Conservation (phyloP, 306 rosid genomes). For the Elaeagnus macrophylla region DNA sequence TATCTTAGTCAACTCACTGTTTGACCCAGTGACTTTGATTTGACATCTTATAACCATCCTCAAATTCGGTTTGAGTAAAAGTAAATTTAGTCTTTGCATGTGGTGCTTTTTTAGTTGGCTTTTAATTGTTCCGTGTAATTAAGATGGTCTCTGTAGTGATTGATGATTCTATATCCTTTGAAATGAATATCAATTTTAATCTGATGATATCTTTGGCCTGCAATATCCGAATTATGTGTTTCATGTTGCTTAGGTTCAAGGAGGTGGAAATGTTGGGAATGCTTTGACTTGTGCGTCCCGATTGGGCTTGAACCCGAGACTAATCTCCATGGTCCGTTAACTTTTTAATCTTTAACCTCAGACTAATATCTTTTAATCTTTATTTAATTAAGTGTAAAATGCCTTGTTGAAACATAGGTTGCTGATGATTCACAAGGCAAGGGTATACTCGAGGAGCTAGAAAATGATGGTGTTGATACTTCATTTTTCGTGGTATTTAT, state of each 20-base stretch:
- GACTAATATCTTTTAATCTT: not conserved
- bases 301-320: conserved; percentile 68
- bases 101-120: too few relatives aligned
- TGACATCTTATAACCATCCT: too few relatives aligned
- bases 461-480: conserved; percentile 72
- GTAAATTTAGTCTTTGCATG: too few relatives aligned
- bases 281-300: conserved; percentile 80
- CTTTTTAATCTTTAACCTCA: not conserved
- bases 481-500: conserved; percentile 61
- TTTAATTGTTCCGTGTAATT: too few relatives aligned
- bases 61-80: too few relatives aligned
- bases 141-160: too few relatives aligned
- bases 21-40: too few relatives aligned
- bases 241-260: conserved; percentile 49
- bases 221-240: not conserved
- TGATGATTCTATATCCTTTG: too few relatives aligned
- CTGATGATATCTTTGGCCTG: too few relatives aligned
- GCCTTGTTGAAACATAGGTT: conserved; percentile 33
- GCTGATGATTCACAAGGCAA: conserved; percentile 82
- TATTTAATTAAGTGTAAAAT: not conserved
- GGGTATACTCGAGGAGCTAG: conserved; percentile 62
- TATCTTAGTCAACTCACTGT: too few relatives aligned
- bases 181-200: too few relatives aligned
- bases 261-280: conserved; percentile 85
- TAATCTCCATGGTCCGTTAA: conserved; percentile 60